These are phyloP conservation scores for Candida pseudoviswanathii DNA, from an alignment of 1,139 yeast genomes.

Conservation along the genomic window DNA sequence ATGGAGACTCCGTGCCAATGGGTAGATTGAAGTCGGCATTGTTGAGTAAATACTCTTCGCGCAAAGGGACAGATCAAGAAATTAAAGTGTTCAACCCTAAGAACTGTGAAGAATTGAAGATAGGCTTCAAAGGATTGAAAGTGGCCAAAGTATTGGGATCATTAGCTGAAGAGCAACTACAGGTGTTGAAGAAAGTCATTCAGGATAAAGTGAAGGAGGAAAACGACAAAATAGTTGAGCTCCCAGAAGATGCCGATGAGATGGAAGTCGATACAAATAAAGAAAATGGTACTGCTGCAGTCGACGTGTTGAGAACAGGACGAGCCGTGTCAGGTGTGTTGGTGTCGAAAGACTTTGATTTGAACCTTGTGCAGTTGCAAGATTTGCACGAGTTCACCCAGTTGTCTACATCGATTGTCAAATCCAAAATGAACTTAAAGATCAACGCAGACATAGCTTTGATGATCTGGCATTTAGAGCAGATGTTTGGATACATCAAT, in stretches of 20 bases:
- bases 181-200: constrained; percentile 32
- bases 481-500: constrained; percentile 89
- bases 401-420: constrained; percentile 80
- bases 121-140: constrained; percentile 81
- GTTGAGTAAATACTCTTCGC: constrained; percentile 77
- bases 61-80: constrained; percentile 86
- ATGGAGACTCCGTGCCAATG: constrained; percentile 98
- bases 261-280: constrained; percentile 15
- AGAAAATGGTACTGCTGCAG: constrained; percentile 12
- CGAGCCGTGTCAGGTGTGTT: constrained; percentile 79
- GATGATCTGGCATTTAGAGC: constrained; percentile 86
- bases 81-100: constrained; percentile 92
- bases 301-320: constrained; percentile 27
- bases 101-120: constrained; percentile 78
- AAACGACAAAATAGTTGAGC: constrained; percentile 22
- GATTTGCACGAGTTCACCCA: constrained; percentile 91
- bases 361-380: constrained; percentile 76
- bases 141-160: constrained; percentile 85
- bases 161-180: constrained; percentile 59
- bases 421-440: constrained; percentile 75
- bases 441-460: constrained; percentile 82
- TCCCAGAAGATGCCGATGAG: constrained; percentile 20
- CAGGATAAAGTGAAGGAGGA: constrained; percentile 21
- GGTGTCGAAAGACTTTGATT: constrained; percentile 88
- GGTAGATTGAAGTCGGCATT: constrained; percentile 94